phyloP scores from a whole-genome alignment of 202 grass and related monocot genomes.

The Carex arenaria region DNA sequence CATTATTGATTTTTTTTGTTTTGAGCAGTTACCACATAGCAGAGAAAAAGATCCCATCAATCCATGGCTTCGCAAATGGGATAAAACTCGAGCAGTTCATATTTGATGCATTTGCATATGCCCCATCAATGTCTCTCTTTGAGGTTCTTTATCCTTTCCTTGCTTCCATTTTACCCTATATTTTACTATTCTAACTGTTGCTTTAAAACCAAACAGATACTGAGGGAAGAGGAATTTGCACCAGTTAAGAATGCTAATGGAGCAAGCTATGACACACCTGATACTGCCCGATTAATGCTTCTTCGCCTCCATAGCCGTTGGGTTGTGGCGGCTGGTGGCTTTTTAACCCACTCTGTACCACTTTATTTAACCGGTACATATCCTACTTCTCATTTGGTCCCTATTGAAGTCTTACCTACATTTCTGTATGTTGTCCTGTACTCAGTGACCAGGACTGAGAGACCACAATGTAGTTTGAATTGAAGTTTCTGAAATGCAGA shows the following conservation, averaged over 20 bases:
- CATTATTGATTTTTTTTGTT: neutral
- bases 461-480: neutral
- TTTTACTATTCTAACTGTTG: conserved; percentile 8
- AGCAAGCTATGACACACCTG: conserved; percentile 79
- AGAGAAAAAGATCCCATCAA: conserved; percentile 97
- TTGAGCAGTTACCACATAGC: conserved; percentile 76
- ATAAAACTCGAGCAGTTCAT: conserved; percentile 95
- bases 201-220: conserved; percentile 39
- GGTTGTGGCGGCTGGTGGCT: conserved; percentile 94
- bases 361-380: conserved; percentile 86
- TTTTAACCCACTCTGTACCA: conserved; percentile 92
- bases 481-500: neutral
- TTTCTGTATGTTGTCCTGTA: neutral
- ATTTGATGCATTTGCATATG: conserved; percentile 90
- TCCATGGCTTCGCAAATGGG: conserved; percentile 75
- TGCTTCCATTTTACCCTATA: neutral
- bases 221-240: conserved; percentile 94
- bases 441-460: neutral
- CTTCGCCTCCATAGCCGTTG: conserved; percentile 98
- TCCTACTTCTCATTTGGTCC: neutral
- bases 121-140: conserved; percentile 79
- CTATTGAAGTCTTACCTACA: neutral
- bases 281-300: conserved; percentile 74
- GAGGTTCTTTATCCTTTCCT: conserved; percentile 45
- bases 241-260: conserved; percentile 97